These are phyloP conservation scores for Clarireedia sp. DNA, from an alignment of 2,329 filamentous ascomycete species.

Conservation along the genomic window DNA sequence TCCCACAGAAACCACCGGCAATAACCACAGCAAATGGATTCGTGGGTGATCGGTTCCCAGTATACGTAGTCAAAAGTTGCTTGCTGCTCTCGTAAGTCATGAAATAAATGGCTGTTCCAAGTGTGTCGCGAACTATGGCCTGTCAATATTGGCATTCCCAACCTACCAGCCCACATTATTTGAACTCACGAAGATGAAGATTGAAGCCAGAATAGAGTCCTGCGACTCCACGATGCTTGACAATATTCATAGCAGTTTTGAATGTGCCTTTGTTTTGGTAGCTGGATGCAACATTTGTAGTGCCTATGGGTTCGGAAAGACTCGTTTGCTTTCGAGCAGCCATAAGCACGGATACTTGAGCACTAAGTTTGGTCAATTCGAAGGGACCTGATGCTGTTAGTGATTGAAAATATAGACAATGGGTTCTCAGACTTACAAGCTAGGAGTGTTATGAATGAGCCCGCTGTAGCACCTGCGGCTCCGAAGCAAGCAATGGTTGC, in stretches of 20 bases:
- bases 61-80: slow-evolving; percentile 68
- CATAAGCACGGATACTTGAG: slow-evolving; percentile 75
- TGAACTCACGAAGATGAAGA: slow-evolving; percentile 63
- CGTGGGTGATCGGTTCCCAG: slow-evolving; percentile 63
- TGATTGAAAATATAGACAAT: slow-evolving; percentile 6
- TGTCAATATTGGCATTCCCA: slow-evolving; percentile 2
- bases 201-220: slow-evolving; percentile 77
- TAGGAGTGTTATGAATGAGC: slow-evolving; percentile 70
- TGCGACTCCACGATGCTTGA: slow-evolving; percentile 62
- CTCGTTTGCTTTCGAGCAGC: slow-evolving; percentile 45
- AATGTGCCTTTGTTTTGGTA: slow-evolving; percentile 74
- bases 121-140: slow-evolving; percentile 63
- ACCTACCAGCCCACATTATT: background rate
- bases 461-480: slow-evolving; percentile 68
- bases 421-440: slow-evolving; percentile 49
- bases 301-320: slow-evolving; percentile 26
- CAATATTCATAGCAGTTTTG: slow-evolving; percentile 67
- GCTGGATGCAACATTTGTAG: slow-evolving; percentile 46
- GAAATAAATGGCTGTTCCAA: slow-evolving; percentile 81
- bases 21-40: slow-evolving; percentile 71
- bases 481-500: slow-evolving; percentile 71
- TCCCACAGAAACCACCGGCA: slow-evolving; percentile 72
- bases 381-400: slow-evolving; percentile 54
- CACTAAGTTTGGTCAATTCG: slow-evolving; percentile 82
- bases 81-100: slow-evolving; percentile 85